Percentiles rank a stretch among this genome's conserved stretches.
Evolutionary conservation across 805 yeast species (phyloP).

Genomic region (Saccharomyces kudriavzevii): DNA sequence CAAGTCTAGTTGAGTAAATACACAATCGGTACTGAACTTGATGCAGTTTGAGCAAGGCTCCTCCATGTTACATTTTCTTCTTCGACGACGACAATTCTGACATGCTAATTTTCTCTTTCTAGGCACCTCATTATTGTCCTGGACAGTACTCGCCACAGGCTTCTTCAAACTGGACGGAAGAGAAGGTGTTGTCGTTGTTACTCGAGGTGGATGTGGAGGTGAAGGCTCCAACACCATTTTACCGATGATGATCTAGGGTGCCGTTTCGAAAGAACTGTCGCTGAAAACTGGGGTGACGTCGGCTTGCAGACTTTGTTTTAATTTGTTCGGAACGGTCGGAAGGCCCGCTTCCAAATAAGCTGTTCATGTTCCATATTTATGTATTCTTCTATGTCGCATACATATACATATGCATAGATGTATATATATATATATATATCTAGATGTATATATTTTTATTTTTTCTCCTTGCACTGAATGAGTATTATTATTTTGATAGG

Average conservation of each 20-base stretch:
- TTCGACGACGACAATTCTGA: constrained; percentile 17
- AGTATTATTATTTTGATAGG: constrained; percentile 8
- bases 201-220: not conserved
- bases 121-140: not conserved
- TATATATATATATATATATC: not conserved
- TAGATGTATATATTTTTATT: not conserved
- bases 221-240: not conserved
- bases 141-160: not conserved
- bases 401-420: not conserved
- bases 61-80: constrained; percentile 39
- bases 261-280: not conserved
- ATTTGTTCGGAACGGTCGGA: not conserved
- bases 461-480: not conserved
- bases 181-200: not conserved
- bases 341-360: not conserved
- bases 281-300: not conserved
- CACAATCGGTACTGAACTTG: constrained; percentile 36
- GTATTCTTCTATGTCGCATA: not conserved
- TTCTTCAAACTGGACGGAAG: not conserved
- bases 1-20: constrained; percentile 36
- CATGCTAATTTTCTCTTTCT: constrained; percentile 12
- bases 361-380: not conserved
- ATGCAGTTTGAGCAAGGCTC: constrained; percentile 41
- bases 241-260: too few species aligned
- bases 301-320: not conserved